Conservation (phyloP, 768 basidiomycete genomes). For the Suillus discolor region DNA sequence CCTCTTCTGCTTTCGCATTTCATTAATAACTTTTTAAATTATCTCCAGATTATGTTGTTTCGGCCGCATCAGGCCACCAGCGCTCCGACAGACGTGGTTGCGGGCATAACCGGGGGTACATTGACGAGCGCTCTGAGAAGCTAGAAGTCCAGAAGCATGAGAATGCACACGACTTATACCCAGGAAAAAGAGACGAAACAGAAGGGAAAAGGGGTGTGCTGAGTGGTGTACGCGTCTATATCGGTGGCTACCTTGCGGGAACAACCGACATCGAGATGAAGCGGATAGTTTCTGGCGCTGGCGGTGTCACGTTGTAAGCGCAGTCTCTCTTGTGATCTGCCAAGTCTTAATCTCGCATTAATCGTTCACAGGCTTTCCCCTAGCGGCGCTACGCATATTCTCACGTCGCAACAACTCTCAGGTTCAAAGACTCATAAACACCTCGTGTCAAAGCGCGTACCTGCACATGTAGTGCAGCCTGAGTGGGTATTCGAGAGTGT, state of each 20-base stretch:
- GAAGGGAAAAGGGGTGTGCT: slow-evolving; percentile 27
- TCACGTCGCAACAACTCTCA: slow-evolving; percentile 72
- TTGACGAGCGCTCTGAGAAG: slow-evolving; percentile 48
- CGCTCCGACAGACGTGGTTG: slow-evolving; percentile 47
- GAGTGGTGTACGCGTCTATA: slow-evolving; percentile 59
- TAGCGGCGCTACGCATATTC: slow-evolving; percentile 74
- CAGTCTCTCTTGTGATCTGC: background rate
- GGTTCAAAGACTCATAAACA: slow-evolving; percentile 72
- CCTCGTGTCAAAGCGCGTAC: slow-evolving; percentile 52
- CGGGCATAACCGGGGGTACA: slow-evolving; percentile 37
- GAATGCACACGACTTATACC: slow-evolving; percentile 9
- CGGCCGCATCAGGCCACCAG: slow-evolving; percentile 72
- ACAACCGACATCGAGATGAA: slow-evolving; percentile 86
- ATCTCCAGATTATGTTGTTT: slow-evolving; percentile 55
- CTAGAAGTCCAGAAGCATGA: slow-evolving; percentile 36
- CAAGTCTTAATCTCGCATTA: slow-evolving; percentile 4
- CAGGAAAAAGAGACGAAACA: slow-evolving; percentile 3
- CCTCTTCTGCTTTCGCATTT: background rate
- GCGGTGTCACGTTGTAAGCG: slow-evolving; percentile 67
- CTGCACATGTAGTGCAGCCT: slow-evolving; percentile 67
- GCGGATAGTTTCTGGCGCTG: slow-evolving; percentile 62
- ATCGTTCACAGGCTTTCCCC: slow-evolving; percentile 46
- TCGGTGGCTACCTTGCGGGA: slow-evolving; percentile 66
- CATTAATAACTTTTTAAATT: background rate
- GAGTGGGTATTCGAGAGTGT: slow-evolving; percentile 79